Evolutionary conservation across 2,329 filamentous ascomycete species (phyloP).

Genomic region (Aspergillus sp.): DNA sequence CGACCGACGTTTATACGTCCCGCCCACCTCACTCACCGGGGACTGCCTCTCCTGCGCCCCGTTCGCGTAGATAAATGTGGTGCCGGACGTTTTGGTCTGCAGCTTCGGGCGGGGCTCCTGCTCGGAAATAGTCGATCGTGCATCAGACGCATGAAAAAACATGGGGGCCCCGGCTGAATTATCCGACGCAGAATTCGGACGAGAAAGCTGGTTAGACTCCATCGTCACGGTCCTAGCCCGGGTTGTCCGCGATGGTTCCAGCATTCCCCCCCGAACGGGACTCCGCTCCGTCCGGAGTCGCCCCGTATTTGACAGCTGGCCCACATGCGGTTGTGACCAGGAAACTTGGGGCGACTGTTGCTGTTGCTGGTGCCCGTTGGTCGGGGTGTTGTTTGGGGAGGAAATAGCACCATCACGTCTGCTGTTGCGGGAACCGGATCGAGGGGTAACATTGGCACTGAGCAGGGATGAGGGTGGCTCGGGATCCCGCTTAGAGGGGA

Average conservation of each 20-base stretch:
- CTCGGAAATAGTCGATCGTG: constrained; percentile 52
- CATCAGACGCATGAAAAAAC: constrained; percentile 92
- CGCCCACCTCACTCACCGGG: constrained; percentile 7
- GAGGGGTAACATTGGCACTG: constrained; percentile 72
- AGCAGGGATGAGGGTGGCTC: constrained; percentile 53
- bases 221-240: constrained; percentile 42
- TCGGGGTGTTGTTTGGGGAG: constrained; percentile 62
- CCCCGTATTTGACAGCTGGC: constrained; percentile 24
- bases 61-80: constrained; percentile 43
- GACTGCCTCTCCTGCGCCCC: constrained; percentile 35
- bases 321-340: constrained; percentile 31
- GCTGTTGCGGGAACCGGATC: constrained; percentile 72
- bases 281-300: constrained; percentile 38
- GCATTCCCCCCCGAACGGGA: constrained; percentile 33
- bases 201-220: constrained; percentile 37
- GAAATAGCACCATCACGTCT: constrained; percentile 69
- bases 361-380: constrained; percentile 9
- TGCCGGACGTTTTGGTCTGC: constrained; percentile 28
- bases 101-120: constrained; percentile 31
- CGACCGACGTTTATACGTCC: constrained; percentile 31
- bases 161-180: constrained; percentile 54
- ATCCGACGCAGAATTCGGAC: constrained; percentile 38
- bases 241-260: constrained; percentile 34
- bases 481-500: constrained; percentile 51
- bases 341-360: constrained; percentile 31